A percentile compares a stretch with the other conserved stretches of the same genome.
These are phyloP conservation scores for Albifimbria verrucaria DNA, from an alignment of 2,329 filamentous ascomycete species.

Conservation along the genomic window DNA sequence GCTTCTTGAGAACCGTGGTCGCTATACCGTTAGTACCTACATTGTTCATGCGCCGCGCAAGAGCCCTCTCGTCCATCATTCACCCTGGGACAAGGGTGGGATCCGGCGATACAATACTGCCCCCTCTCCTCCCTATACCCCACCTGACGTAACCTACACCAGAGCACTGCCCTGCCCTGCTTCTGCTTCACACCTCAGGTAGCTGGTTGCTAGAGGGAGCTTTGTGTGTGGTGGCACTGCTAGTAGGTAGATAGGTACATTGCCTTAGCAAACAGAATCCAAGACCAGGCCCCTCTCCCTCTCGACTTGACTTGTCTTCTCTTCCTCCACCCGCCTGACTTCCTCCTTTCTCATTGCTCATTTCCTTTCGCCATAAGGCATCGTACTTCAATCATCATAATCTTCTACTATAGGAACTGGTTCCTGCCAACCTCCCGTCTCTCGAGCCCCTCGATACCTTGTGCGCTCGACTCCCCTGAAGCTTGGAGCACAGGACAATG, in stretches of 20 bases:
- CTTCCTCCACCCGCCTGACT: conserved; percentile 11
- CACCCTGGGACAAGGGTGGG: too few relatives aligned
- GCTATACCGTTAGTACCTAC: too few relatives aligned
- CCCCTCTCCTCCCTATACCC: neutral
- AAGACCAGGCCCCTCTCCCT: conserved; percentile 13
- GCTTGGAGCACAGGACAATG: conserved; percentile 34
- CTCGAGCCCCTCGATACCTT: conserved; percentile 8
- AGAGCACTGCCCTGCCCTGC: neutral
- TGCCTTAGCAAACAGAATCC: conserved; percentile 15
- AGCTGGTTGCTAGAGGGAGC: too few relatives aligned
- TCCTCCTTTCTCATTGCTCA: conserved; percentile 5
- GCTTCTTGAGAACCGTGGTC: too few relatives aligned
- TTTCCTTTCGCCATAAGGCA: neutral
- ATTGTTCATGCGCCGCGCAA: too few relatives aligned
- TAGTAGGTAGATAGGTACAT: too few relatives aligned
- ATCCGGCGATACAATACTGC: too few relatives aligned
- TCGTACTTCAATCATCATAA: neutral
- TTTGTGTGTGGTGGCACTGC: neutral
- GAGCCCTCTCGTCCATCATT: too few relatives aligned
- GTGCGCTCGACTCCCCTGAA: too few relatives aligned
- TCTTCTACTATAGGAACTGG: neutral
- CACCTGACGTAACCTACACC: neutral
- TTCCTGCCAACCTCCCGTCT: neutral
- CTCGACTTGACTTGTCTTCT: conserved; percentile 13
- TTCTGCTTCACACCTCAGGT: too few relatives aligned